These are phyloP conservation scores for Chaetothyriales sp. DNA, from an alignment of 2,329 filamentous ascomycete species.

Conservation along the genomic window DNA sequence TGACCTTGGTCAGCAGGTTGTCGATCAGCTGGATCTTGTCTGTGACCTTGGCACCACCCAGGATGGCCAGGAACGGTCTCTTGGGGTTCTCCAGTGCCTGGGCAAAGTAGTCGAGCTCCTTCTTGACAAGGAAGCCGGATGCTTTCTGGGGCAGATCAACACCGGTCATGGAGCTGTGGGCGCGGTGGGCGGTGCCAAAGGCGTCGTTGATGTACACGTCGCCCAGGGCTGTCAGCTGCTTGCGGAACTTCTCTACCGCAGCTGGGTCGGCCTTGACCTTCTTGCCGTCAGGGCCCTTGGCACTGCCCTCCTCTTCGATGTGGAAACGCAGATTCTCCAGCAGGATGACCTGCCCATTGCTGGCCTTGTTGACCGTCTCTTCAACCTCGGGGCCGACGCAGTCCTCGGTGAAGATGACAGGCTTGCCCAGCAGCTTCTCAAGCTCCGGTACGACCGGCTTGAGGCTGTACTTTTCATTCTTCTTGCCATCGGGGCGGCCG, in stretches of 20 bases:
- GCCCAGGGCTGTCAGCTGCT: slow-evolving; percentile 82
- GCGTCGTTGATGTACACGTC: slow-evolving; percentile 98
- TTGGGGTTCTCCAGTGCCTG: slow-evolving; percentile 85
- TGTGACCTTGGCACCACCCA: slow-evolving; percentile 93
- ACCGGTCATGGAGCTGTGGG: slow-evolving; percentile 98
- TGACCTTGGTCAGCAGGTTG: slow-evolving; percentile 94
- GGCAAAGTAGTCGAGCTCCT: slow-evolving; percentile 99
- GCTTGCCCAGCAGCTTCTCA: slow-evolving; percentile 73
- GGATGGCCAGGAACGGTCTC: slow-evolving; percentile 94
- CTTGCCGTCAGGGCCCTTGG: slow-evolving; percentile 84
- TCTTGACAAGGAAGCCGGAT: slow-evolving; percentile 98
- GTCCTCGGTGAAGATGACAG: slow-evolving; percentile 77
- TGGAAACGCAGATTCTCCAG: slow-evolving; percentile 98
- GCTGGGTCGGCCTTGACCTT: slow-evolving; percentile 96
- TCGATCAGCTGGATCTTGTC: slow-evolving; percentile 99
- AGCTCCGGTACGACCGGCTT: slow-evolving; percentile 82
- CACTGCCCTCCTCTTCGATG: slow-evolving; percentile 92
- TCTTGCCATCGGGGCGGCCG: slow-evolving; percentile 80
- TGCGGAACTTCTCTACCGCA: slow-evolving; percentile 83
- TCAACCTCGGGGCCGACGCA: slow-evolving; percentile 83
- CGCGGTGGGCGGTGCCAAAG: slow-evolving; percentile 95
- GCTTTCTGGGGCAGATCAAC: slow-evolving; percentile 92
- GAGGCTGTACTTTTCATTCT: slow-evolving; percentile 85
- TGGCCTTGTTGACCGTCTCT: slow-evolving; percentile 70
- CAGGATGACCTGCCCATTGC: slow-evolving; percentile 67